Evolutionary conservation across 805 yeast genomes (phyloP).

Genomic region (Metschnikowia drakensbergensis): DNA sequence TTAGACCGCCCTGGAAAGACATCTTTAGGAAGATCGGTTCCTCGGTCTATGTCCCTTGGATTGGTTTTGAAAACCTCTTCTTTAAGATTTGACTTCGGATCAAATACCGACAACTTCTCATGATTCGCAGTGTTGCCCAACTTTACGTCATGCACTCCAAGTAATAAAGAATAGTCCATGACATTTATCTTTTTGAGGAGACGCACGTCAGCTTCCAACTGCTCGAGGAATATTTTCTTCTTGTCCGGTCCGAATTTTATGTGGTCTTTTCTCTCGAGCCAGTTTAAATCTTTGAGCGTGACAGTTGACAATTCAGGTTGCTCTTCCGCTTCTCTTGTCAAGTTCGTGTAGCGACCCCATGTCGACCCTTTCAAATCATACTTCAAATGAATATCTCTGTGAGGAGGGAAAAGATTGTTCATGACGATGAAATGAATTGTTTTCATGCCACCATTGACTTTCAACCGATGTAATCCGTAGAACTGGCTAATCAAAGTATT

Average conservation of each 20-base stretch:
- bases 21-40: conserved; percentile 39
- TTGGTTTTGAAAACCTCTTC: conserved; percentile 43
- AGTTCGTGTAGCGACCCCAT: conserved; percentile 64
- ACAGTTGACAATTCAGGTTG: conserved; percentile 28
- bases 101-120: conserved; percentile 42
- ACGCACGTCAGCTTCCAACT: conserved; percentile 69
- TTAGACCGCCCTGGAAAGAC: conserved; percentile 48
- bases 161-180: conserved; percentile 90
- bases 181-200: conserved; percentile 72
- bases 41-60: conserved; percentile 41
- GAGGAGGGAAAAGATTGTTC: conserved; percentile 96
- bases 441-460: conserved; percentile 68
- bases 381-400: conserved; percentile 75
- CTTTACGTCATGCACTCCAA: conserved; percentile 81
- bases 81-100: conserved; percentile 39
- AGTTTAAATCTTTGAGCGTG: conserved; percentile 83
- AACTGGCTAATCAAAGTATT: conserved; percentile 90
- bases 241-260: conserved; percentile 77
- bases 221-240: conserved; percentile 55
- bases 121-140: conserved; percentile 46
- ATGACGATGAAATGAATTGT: conserved; percentile 91
- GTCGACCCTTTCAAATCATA: conserved; percentile 94
- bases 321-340: conserved; percentile 26
- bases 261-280: conserved; percentile 63
- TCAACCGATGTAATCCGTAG: conserved; percentile 91